phyloP scores from a whole-genome alignment of 331 rosid species.

The Malus hybrid region DNA sequence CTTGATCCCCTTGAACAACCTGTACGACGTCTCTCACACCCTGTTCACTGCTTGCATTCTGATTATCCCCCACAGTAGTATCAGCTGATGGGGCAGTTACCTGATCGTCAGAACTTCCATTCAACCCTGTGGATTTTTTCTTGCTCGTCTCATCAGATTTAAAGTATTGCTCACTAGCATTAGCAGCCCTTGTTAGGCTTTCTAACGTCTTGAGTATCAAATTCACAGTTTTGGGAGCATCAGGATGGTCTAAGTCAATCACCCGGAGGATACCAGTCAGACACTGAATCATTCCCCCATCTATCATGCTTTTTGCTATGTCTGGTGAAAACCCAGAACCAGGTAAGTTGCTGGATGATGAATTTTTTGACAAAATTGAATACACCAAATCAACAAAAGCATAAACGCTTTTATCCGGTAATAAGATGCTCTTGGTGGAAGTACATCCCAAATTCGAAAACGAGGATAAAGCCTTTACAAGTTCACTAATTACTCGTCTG shows the following conservation, averaged over 20 bases:
- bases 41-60: slow-evolving; percentile 47
- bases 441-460: slow-evolving; percentile 58
- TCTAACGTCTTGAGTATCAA: slow-evolving; percentile 85
- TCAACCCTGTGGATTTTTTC: slow-evolving; percentile 54
- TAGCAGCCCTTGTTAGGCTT: slow-evolving; percentile 91
- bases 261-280: slow-evolving; percentile 77
- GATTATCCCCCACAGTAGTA: slow-evolving; percentile 47
- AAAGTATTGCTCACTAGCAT: slow-evolving; percentile 75
- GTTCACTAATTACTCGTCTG: slow-evolving; percentile 77
- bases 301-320: slow-evolving; percentile 96
- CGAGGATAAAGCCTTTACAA: slow-evolving; percentile 60
- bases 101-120: slow-evolving; percentile 62
- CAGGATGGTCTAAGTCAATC: slow-evolving; percentile 97
- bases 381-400: slow-evolving; percentile 76
- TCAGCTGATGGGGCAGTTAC: slow-evolving; percentile 41
- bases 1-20: slow-evolving; percentile 46
- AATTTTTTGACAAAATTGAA: slow-evolving; percentile 85
- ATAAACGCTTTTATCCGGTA: slow-evolving; percentile 84
- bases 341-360: slow-evolving; percentile 79
- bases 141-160: slow-evolving; percentile 67
- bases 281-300: slow-evolving; percentile 86
- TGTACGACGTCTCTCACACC: slow-evolving; percentile 38
- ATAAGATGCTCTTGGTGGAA: slow-evolving; percentile 47
- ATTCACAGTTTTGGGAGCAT: slow-evolving; percentile 86
- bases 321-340: slow-evolving; percentile 96